phyloP scores from a whole-genome alignment of 805 yeast genomes.

The Candida nanaspora region DNA sequence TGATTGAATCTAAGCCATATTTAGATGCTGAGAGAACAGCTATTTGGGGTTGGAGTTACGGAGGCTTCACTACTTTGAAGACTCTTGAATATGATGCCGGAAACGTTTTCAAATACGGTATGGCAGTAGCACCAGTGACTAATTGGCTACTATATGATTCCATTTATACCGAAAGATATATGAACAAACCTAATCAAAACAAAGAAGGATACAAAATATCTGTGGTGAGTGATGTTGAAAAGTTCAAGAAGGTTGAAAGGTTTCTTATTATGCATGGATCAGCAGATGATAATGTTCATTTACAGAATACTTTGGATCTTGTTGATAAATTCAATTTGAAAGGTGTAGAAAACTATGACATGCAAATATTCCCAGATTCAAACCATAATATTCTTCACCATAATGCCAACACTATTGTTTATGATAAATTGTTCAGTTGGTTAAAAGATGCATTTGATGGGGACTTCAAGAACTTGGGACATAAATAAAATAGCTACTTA shows the following conservation, averaged over 20 bases:
- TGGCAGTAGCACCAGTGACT: slow-evolving; percentile 97
- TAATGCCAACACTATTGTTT: slow-evolving; percentile 64
- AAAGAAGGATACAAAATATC: slow-evolving; percentile 52
- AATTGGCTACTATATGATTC: slow-evolving; percentile 91
- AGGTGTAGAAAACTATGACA: slow-evolving; percentile 78
- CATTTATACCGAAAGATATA: slow-evolving; percentile 89
- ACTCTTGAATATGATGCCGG: slow-evolving; percentile 79
- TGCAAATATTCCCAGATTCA: slow-evolving; percentile 75
- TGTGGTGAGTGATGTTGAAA: slow-evolving; percentile 48
- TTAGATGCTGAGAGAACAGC: slow-evolving; percentile 67
- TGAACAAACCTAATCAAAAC: slow-evolving; percentile 76
- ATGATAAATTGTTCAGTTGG: slow-evolving; percentile 64
- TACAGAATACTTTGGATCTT: slow-evolving; percentile 78
- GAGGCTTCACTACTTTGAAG: slow-evolving; percentile 89
- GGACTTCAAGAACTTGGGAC: slow-evolving; percentile 23
- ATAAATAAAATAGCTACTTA: background rate
- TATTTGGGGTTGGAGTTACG: slow-evolving; percentile 98
- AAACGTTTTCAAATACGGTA: slow-evolving; percentile 73
- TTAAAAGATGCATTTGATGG: slow-evolving; percentile 52
- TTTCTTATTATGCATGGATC: slow-evolving; percentile 92
- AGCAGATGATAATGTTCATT: slow-evolving; percentile 95
- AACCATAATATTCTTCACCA: slow-evolving; percentile 70
- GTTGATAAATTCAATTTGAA: slow-evolving; percentile 66
- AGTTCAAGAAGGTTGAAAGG: slow-evolving; percentile 51
- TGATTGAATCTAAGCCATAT: slow-evolving; percentile 38